Evolutionary conservation across 345 rosid genomes (phyloP), one percentile per base, ranked within the genome.

Genomic region (Populus davidiana): DNA sequence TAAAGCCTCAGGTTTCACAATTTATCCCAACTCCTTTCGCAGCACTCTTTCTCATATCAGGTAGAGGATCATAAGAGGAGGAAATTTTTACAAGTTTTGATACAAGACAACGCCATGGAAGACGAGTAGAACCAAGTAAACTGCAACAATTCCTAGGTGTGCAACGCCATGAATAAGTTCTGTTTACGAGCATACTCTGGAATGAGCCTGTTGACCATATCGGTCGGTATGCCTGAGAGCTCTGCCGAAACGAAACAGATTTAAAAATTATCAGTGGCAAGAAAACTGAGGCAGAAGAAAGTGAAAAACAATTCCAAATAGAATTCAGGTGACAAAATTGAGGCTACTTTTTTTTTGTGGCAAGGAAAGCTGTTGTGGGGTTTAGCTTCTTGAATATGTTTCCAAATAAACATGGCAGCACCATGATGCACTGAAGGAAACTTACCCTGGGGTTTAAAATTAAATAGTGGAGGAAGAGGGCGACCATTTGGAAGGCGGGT

Each of bases 401-500:
- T 63, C 36, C 13, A 39, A 61, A 29, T 41, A 77, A 43, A 56
- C 27, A 41, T 3, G 5, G 6, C 38, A 49, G 27, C 21, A 23
- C 20, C 25, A 5, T 25, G 67, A 59, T 29, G 25, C 21, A 67
- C 13, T 41, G 44, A 10, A 41, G 69, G 43, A 29, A n/a, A 59
- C 73, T 73, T 31, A 79, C 81, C 98, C 90, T 88, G 90, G 11
- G 94, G 84, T 81, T 90, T 94, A 77, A 92, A 92, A 79, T 94
- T 92, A 74, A 94, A 91, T 73, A 94, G 88, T 27, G 98, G 98
- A 59, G 98, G 98, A 77, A 94, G 95, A 71, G 98, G 98, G 59
- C 98, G 95, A 65, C 97, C 97, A 72, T 87, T 93, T 73, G 98
- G 98, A 43, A 93, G 94, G 69, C 98, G 94, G 71, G 94, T 89